Base-by-base conservation (phyloP, 352 stramenopile genomes). In the Globisporangium parvum region DNA sequence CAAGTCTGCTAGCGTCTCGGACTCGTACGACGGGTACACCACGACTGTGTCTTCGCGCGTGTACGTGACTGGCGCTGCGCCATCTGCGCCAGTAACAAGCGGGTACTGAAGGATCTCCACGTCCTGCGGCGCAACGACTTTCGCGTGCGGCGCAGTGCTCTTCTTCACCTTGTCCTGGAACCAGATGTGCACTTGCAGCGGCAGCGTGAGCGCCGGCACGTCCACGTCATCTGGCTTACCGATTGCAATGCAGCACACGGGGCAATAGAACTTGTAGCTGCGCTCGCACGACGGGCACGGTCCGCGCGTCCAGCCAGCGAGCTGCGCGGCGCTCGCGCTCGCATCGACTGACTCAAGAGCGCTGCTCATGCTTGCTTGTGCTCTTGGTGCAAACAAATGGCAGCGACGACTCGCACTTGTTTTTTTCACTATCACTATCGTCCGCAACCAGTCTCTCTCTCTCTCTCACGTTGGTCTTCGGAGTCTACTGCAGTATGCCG, bases 121-220 rank as follows among this genome's bases (percentile, higher is more conserved):
- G 53, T 93, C 76, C 2, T 77, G 47, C 1, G 79, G 73, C 18
- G 85, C 82, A 20, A 95, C 58, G 31, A 91, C 73, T 61, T 93
- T 95, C 48, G 80, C 85, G 42, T 93, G 82, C n/a, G 85, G 80
- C 24, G 85, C 85, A 33, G 85, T 93, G 71, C 85, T 95, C 67
- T 95, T 95, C 65, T 91, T 91, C 55, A 87, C 73, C 54, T 95
- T 93, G 72, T 95, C 85, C 35, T 92, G 85, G 59, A 95, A 95
- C 72, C 78, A 87, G 47, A 95, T 83, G 62, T 93, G 72, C 20
- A 95, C 74, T 23, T 85, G 67, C 37, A 95, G 58, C n/a, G 85
- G 85, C 49, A 95, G 66, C 51, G 57, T 64, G 10, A 92, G 66
- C 40, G 63, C 52, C 31, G 85, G 85, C 28, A 89, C 79, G 12